Evolutionary conservation across 2,329 filamentous ascomycete species (phyloP), one percentile per base, ranked within the genome.

Genomic region (Fusarium metavorans): DNA sequence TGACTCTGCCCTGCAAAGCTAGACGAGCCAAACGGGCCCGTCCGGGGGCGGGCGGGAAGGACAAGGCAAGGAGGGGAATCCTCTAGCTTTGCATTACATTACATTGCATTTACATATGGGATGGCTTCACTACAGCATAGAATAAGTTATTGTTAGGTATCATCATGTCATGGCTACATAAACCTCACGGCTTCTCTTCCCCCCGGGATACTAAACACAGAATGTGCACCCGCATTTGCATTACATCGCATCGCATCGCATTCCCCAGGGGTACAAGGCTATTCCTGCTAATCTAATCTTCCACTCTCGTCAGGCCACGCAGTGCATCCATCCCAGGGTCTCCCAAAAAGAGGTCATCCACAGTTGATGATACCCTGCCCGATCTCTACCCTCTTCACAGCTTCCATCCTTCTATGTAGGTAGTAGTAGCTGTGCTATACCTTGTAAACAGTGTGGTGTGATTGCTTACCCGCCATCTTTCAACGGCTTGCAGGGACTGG

Each of bases 161-260:
- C 30, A 30, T 34, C 27, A 56, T 32, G 18, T 56, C 50, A 56
- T 56, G 50, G 9, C 30, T 50, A 50, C 23, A 25, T 50, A 43
- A 7, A n/a, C 35, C 39, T 43, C 13, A 23, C 30, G 50, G 50
- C n/a, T 56, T 34, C 27, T 56, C 27, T 56, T 34, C 13, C 30
- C 50, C 50, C 50, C 50, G 50, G 27, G 39, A 58, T 27, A 41
- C 25, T 10, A 54, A 54, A 32, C 30, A 27, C 16, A 32, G 18
- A 32, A 60, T 30, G 39, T 68, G 64, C 45, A 66, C 71, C 48
- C 67, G 68, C 68, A 64, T 72, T 68, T 74, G 67, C 71, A 73
- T 50, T 2, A 23, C 70, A 35, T 66, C 13, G 25, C 57, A 45
- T 43, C 25, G 41, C 43, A 62, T 32, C 59, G 57, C 71, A 70